Conservation (phyloP, 2,329 filamentous ascomycete genomes). For the Beauveria asiatica region DNA sequence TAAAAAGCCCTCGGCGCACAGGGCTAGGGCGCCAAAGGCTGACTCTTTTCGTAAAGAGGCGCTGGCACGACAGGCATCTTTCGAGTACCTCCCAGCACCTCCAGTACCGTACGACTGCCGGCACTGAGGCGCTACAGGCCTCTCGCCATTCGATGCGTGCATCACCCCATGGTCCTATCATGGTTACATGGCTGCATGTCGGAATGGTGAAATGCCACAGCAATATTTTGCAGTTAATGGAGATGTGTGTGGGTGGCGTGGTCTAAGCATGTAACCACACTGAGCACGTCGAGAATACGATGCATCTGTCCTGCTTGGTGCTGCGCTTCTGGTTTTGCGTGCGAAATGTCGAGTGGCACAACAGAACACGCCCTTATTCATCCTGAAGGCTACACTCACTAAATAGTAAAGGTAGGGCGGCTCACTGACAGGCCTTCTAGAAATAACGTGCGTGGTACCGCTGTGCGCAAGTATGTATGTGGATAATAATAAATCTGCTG, state of each 20-base stretch:
- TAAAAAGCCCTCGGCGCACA: too few relatives aligned
- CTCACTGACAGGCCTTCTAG: background rate
- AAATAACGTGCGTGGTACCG: background rate
- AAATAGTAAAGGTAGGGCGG: background rate
- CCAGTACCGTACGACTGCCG: background rate
- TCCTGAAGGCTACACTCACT: background rate
- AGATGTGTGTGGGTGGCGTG: background rate
- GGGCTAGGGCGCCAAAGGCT: too few relatives aligned
- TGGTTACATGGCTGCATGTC: background rate
- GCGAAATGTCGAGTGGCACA: background rate
- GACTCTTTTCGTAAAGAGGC: too few relatives aligned
- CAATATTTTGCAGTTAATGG: background rate
- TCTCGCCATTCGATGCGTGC: constrained; percentile 1
- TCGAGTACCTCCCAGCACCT: background rate
- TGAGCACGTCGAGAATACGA: background rate
- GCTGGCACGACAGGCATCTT: background rate
- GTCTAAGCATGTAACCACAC: background rate
- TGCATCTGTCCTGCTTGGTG: background rate
- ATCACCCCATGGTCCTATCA: constrained; percentile 2
- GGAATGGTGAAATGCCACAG: constrained; percentile 4
- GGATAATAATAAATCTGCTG: too few relatives aligned
- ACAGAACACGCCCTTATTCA: background rate
- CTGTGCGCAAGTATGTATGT: background rate
- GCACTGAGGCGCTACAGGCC: background rate
- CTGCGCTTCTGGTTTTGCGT: background rate